phyloP scores from a whole-genome alignment of 2,329 filamentous ascomycete species.

The Neoascochyta sp. region DNA sequence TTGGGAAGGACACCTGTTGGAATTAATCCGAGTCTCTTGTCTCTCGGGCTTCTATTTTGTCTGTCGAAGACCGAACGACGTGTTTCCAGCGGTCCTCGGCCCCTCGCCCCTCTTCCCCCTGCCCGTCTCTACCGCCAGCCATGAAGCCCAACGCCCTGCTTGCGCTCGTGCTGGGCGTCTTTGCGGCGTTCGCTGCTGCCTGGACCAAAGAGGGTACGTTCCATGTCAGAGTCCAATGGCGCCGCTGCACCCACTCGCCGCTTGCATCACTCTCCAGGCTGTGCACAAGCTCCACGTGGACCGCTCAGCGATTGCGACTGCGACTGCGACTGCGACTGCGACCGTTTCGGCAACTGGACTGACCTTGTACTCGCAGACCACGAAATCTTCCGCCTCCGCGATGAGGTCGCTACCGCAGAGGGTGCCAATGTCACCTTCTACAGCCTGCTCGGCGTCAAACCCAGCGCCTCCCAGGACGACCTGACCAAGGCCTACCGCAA shows the following conservation, averaged over 20 bases:
- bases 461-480: constrained; percentile 74
- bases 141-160: constrained; percentile 68
- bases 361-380: constrained; percentile 60
- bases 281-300: too few species aligned
- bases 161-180: constrained; percentile 64
- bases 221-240: too few species aligned
- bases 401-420: constrained; percentile 75
- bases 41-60: constrained; percentile 7
- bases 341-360: constrained; percentile 18
- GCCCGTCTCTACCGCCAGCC: too few species aligned
- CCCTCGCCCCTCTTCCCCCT: too few species aligned
- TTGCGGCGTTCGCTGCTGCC: constrained; percentile 67
- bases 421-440: constrained; percentile 85
- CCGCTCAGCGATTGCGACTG: too few species aligned
- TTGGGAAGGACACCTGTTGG: constrained; percentile 4
- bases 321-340: too few species aligned
- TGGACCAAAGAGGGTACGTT: constrained; percentile 81
- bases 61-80: too few species aligned
- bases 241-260: constrained; percentile 5
- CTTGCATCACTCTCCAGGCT: constrained; percentile 1
- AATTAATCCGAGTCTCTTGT: neutral
- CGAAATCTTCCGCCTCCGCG: constrained; percentile 93
- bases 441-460: constrained; percentile 76
- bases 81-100: too few species aligned
- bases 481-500: constrained; percentile 94